A percentile compares a stretch with the other conserved stretches of the same genome.
Evolutionary conservation across 164 flowering plant species (phyloP).

Genomic region (Buxus sempervirens): DNA sequence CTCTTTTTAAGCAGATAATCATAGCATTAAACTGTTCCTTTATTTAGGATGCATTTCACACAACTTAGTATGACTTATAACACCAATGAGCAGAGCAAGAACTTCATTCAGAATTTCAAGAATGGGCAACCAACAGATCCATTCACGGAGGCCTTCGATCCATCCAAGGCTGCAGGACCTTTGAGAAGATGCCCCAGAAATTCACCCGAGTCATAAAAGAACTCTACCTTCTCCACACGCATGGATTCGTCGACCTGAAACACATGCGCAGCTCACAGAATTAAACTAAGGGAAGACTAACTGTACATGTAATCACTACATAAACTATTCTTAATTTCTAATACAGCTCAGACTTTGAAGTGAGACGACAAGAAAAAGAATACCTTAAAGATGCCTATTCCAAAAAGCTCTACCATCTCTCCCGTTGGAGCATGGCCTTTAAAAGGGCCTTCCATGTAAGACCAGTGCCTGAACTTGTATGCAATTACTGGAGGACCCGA

Average conservation of each 20-base stretch:
- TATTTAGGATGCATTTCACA: too few relatives aligned
- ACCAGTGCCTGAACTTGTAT: constrained; percentile 88
- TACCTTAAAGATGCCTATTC: constrained; percentile 49
- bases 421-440: constrained; percentile 72
- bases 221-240: too few relatives aligned
- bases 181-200: constrained; percentile 1
- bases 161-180: not conserved
- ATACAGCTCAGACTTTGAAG: too few relatives aligned
- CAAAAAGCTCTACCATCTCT: constrained; percentile 49
- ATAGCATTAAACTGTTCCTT: too few relatives aligned
- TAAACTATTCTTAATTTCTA: too few relatives aligned
- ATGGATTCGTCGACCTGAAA: constrained; percentile 35
- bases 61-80: too few relatives aligned
- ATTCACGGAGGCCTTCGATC: not conserved
- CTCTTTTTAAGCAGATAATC: too few relatives aligned
- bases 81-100: too few relatives aligned
- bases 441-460: constrained; percentile 77
- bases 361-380: too few relatives aligned
- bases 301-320: too few relatives aligned
- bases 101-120: not conserved
- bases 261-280: too few relatives aligned
- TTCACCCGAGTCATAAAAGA: constrained; percentile 7
- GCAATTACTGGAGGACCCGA: constrained; percentile 63
- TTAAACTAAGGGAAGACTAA: too few relatives aligned
- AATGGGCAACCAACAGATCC: not conserved